Percentiles rank a stretch among this genome's conserved stretches.
phyloP scores from a whole-genome alignment of 192 early-diverging fungal genomes.

The Backusella liffmaniae region DNA sequence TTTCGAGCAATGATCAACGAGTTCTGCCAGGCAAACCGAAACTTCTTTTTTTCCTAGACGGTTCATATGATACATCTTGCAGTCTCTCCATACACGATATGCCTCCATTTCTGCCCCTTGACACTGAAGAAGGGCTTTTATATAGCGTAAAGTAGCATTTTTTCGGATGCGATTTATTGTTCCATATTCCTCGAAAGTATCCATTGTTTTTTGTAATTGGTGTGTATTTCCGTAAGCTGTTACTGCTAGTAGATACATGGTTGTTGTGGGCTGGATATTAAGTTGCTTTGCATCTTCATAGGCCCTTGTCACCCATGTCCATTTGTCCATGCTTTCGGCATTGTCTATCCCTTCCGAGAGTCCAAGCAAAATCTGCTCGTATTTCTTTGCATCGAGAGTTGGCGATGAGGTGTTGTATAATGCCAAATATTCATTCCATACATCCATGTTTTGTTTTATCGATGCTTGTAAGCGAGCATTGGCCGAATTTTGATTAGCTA shows the following conservation, averaged over 20 bases:
- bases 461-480: background rate
- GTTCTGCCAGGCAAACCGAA: background rate
- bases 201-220: background rate
- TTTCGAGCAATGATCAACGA: background rate
- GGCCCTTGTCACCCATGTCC: background rate
- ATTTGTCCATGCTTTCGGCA: background rate
- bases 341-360: background rate
- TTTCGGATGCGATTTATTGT: background rate
- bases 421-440: background rate
- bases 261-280: background rate
- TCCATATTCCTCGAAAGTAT: background rate
- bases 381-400: slow-evolving; percentile 2
- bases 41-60: background rate
- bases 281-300: slow-evolving; percentile 11
- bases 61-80: background rate
- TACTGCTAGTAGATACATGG: background rate
- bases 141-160: background rate
- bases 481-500: background rate
- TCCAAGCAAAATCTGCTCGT: background rate
- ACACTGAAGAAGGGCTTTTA: background rate
- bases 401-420: background rate
- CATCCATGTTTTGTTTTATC: background rate
- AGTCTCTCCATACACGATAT: background rate
- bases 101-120: background rate
- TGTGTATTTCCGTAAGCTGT: background rate